Evolutionary conservation across 805 yeast species (phyloP).

Genomic region (Metschnikowia dekortorum): DNA sequence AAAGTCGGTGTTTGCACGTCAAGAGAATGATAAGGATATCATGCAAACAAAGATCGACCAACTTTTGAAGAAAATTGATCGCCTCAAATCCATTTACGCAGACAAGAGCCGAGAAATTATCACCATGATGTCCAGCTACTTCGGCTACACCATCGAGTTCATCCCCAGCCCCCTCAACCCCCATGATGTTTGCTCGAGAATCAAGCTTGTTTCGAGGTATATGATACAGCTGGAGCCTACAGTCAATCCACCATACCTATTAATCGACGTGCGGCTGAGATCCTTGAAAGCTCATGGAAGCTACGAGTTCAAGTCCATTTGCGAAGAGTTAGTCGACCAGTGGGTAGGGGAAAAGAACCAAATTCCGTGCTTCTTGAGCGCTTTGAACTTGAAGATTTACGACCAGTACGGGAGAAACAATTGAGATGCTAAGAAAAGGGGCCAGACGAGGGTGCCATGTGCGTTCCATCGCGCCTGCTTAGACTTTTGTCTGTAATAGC

Average conservation of each 20-base stretch:
- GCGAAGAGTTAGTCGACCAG: constrained; percentile 50
- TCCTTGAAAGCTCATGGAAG: constrained; percentile 50
- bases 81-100: constrained; percentile 56
- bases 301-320: constrained; percentile 32
- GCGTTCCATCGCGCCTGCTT: background rate
- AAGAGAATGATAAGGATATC: constrained; percentile 48
- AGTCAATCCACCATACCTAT: constrained; percentile 37
- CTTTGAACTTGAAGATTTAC: constrained; percentile 63
- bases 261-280: constrained; percentile 53
- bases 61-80: constrained; percentile 45
- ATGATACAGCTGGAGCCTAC: constrained; percentile 18
- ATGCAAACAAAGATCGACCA: constrained; percentile 46
- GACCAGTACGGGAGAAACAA: constrained; percentile 28
- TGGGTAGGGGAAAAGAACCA: constrained; percentile 70
- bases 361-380: constrained; percentile 74
- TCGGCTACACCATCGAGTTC: constrained; percentile 74
- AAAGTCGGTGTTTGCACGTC: constrained; percentile 56
- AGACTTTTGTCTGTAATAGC: constrained; percentile 6
- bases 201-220: constrained; percentile 48
- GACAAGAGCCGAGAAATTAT: constrained; percentile 69
- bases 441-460: too few species aligned
- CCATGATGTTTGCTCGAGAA: constrained; percentile 48
- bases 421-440: background rate
- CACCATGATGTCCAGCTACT: constrained; percentile 57
- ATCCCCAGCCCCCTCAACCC: constrained; percentile 42